Percentiles rank a stretch among this genome's conserved stretches.
These are phyloP conservation scores for Nakazawaea molendinolei DNA, from an alignment of 805 yeast species.

Conservation along the genomic window DNA sequence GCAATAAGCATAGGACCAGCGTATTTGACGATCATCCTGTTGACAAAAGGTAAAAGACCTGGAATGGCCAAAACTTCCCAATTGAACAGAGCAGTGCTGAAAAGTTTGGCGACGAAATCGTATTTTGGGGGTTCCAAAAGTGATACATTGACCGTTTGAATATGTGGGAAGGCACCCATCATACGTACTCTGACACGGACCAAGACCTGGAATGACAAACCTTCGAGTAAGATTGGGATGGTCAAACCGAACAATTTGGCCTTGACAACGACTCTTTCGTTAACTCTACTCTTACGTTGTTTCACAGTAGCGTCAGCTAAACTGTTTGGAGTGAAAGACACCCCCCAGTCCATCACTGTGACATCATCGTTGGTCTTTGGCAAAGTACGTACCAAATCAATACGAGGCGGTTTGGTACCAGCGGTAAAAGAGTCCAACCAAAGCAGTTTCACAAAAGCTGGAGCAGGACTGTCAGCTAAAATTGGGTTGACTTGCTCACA, in stretches of 20 bases:
- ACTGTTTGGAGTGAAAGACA: constrained; percentile 90
- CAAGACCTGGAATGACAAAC: constrained; percentile 68
- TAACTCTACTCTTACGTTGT: constrained; percentile 77
- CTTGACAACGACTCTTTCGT: constrained; percentile 73
- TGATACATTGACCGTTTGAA: constrained; percentile 84
- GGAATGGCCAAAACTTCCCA: constrained; percentile 87
- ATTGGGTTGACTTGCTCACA: constrained; percentile 81
- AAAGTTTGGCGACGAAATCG: constrained; percentile 73
- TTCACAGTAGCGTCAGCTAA: constrained; percentile 77
- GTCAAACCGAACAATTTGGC: constrained; percentile 78
- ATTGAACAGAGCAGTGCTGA: constrained; percentile 77
- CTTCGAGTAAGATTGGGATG: constrained; percentile 73
- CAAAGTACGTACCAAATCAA: constrained; percentile 84
- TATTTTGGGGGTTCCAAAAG: constrained; percentile 81
- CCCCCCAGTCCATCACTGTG: constrained; percentile 96
- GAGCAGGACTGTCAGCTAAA: constrained; percentile 69
- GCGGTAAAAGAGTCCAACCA: constrained; percentile 86
- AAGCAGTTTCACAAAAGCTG: constrained; percentile 74
- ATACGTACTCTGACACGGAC: constrained; percentile 81
- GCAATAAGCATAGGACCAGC: constrained; percentile 82
- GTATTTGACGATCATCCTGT: constrained; percentile 79
- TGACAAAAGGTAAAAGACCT: constrained; percentile 75
- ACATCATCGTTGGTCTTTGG: constrained; percentile 87
- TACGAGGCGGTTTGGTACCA: constrained; percentile 94
- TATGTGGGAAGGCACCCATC: constrained; percentile 88